Base-by-base conservation (phyloP, 495 filamentous ascomycete genomes). In the Extremus antarcticus region DNA sequence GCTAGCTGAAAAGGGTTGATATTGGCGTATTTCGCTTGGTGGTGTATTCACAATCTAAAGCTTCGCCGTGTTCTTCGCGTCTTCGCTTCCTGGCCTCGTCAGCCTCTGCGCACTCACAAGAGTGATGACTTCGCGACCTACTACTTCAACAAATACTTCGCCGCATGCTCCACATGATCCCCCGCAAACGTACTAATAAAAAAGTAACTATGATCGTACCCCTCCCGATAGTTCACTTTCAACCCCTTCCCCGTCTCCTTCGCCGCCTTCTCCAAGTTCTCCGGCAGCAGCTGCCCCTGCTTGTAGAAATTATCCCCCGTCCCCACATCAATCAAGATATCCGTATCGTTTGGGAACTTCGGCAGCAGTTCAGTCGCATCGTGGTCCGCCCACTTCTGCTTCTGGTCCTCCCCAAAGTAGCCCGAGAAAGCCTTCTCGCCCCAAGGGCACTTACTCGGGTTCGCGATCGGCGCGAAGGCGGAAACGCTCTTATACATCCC, bases 221-320 rank as follows among this genome's bases (percentile, higher is more conserved):
- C 90, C 65, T 80, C 73, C 72, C 95, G 91, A 74, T 90, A 92
- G 63, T 92, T 76, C 57, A 96, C 66, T 46, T 78, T 78, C 54
- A 89, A 67, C 22, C 84, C 78, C 39, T 81, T 79, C 0, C 86
- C 88, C 7, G 77, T 75, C 59, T 85, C 82, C 66, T 82, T 78
- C 19, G 82, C 90, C 4, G 86, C 90, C 65, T 82, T 77, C 56
- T 83, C 80, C 57, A 98, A 85, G 68, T 95, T 95, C 78, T 98
- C 94, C 1, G 90, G 91, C 17, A 96, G 76, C 51, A 98, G 74
- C 69, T 98, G 94, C 40, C 81, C 81, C 64, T 94, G 82, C 74
- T 94, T 89, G 71, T 95, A 96, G 69, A 96, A 97, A 63, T 90
- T 87, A 75, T 98, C 92, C 29, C 80, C 86, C 21, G 90, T 95